Evolutionary conservation across 768 basidiomycete species (phyloP).

Genomic region (Boletus rubescentipes): DNA sequence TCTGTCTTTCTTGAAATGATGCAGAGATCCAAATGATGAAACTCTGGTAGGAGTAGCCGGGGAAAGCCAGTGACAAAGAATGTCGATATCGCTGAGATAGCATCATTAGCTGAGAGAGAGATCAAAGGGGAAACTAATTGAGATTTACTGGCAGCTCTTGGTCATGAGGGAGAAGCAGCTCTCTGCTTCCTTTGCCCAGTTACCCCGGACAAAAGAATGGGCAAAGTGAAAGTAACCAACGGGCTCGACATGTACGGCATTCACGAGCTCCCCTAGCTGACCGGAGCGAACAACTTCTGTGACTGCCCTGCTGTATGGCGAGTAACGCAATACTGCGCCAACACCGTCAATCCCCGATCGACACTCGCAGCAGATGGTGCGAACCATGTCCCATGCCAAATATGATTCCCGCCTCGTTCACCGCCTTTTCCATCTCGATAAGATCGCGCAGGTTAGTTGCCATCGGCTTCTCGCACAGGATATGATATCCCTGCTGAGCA

Average conservation of each 20-base stretch:
- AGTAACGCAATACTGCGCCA: conserved; percentile 75
- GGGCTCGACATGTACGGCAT: conserved; percentile 82
- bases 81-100: conserved; percentile 73
- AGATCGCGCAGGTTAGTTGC: conserved; percentile 74
- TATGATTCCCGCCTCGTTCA: conserved; percentile 67
- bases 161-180: conserved; percentile 86
- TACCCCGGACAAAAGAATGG: conserved; percentile 84
- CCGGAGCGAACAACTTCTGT: conserved; percentile 70
- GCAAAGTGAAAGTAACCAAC: conserved; percentile 88
- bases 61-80: conserved; percentile 74
- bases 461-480: conserved; percentile 94
- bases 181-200: conserved; percentile 67
- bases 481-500: conserved; percentile 80
- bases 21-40: conserved; percentile 84
- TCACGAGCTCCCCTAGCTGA: conserved; percentile 72
- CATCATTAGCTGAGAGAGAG: neutral
- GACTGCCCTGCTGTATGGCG: conserved; percentile 75
- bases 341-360: neutral
- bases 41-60: conserved; percentile 65
- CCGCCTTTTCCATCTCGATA: conserved; percentile 67
- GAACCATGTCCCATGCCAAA: conserved; percentile 88
- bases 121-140: neutral
- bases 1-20: conserved; percentile 71
- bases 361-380: conserved; percentile 5
- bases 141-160: conserved; percentile 83